Conservation (phyloP, 2,329 filamentous ascomycete genomes). For the Fusarium sp. region DNA sequence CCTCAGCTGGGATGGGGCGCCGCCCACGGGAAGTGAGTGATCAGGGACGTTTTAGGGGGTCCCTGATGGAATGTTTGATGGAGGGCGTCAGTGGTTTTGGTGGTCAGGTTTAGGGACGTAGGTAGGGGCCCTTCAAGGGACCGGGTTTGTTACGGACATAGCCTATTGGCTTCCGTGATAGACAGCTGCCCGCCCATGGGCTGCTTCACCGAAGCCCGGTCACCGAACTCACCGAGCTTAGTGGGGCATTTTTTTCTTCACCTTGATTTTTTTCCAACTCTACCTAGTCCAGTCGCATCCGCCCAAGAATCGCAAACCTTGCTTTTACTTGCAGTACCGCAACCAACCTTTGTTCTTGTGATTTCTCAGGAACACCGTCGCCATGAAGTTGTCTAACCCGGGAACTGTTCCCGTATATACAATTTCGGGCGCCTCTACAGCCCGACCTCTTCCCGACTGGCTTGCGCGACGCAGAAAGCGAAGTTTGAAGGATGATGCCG, state of each 20-base stretch:
- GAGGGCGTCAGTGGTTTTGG: constrained; percentile 30
- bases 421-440: constrained; percentile 89
- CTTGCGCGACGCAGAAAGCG: constrained; percentile 89
- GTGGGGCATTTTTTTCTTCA: constrained; percentile 45
- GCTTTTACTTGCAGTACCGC: constrained; percentile 15
- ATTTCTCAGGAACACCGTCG: constrained; percentile 13
- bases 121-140: constrained; percentile 8
- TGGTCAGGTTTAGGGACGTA: constrained; percentile 12
- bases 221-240: constrained; percentile 30
- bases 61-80: constrained; percentile 15
- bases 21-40: constrained; percentile 5
- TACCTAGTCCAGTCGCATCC: constrained; percentile 25
- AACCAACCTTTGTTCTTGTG: constrained; percentile 29
- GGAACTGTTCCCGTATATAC: constrained; percentile 92
- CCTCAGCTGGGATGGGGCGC: constrained; percentile 36
- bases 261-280: constrained; percentile 47
- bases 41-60: constrained; percentile 24
- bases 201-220: constrained; percentile 36
- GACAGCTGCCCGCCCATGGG: constrained; percentile 9
- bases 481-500: constrained; percentile 89
- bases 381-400: constrained; percentile 85
- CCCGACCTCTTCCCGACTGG: constrained; percentile 93
- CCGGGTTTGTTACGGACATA: constrained; percentile 22
- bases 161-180: background rate
- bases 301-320: constrained; percentile 32